phyloP scores from a whole-genome alignment of 768 basidiomycete species.

The Tulasnella sp. region DNA sequence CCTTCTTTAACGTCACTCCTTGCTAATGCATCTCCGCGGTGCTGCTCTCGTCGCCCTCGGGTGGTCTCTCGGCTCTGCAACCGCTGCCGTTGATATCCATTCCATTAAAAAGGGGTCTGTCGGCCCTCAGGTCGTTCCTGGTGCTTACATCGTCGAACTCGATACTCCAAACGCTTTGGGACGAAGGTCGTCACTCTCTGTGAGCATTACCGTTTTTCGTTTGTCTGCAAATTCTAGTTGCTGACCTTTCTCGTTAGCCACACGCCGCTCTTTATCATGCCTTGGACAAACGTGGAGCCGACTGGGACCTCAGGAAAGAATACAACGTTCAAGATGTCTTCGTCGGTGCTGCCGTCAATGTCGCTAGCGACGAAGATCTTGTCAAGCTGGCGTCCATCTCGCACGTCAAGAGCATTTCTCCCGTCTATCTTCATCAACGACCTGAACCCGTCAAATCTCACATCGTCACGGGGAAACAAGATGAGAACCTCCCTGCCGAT shows the following conservation, averaged over 20 bases:
- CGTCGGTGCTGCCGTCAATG: constrained; percentile 1
- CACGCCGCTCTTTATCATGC: constrained; percentile 7
- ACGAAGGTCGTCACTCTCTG: constrained; percentile 7
- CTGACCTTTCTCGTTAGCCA: constrained; percentile 29
- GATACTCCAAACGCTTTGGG: constrained; percentile 25
- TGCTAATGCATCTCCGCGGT: background rate
- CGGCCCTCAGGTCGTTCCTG: constrained; percentile 28
- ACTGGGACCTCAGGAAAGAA: constrained; percentile 1
- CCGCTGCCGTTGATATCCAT: background rate
- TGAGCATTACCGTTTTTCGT: background rate
- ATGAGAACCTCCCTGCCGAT: background rate
- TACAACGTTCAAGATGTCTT: background rate
- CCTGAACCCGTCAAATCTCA: background rate
- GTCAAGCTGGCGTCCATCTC: background rate
- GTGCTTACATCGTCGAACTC: constrained; percentile 50
- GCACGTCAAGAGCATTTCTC: constrained; percentile 11
- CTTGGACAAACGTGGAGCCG: constrained; percentile 1
- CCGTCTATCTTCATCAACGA: background rate
- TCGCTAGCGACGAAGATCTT: constrained; percentile 1
- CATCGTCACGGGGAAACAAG: constrained; percentile 1
- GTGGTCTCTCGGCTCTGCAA: background rate
- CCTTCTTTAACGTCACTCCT: background rate
- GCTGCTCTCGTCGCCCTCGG: background rate
- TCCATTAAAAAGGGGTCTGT: background rate
- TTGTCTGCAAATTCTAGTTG: constrained; percentile 31